These are phyloP conservation scores for Populus hybrid DNA, from an alignment of 441 rosid genomes.

Conservation along the genomic window DNA sequence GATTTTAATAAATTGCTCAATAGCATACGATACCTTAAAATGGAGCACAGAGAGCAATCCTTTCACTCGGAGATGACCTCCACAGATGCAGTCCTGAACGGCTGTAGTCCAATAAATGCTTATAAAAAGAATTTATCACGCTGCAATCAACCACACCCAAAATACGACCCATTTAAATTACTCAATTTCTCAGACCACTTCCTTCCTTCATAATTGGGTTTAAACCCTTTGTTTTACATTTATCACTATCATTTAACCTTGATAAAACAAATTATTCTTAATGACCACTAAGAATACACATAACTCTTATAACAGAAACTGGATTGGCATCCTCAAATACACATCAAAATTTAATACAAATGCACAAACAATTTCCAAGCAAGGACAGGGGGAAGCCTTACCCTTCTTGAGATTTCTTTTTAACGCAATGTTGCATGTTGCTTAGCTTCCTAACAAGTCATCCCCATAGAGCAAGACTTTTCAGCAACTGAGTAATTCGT, in stretches of 20 bases:
- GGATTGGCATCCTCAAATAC: background rate
- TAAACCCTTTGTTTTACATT: background rate
- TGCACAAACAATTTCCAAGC: background rate
- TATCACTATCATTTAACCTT: background rate
- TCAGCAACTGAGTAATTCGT: background rate
- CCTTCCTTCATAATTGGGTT: background rate
- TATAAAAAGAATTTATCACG: too few species aligned
- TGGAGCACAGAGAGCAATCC: too few species aligned
- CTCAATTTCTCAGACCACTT: too few species aligned
- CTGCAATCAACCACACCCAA: too few species aligned
- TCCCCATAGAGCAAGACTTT: background rate
- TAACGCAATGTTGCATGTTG: background rate
- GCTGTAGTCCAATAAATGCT: too few species aligned
- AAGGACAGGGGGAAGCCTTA: background rate
- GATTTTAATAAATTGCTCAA: too few species aligned
- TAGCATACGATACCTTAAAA: too few species aligned
- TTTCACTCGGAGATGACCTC: too few species aligned
- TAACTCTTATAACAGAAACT: background rate
- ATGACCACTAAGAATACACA: background rate
- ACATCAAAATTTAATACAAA: background rate
- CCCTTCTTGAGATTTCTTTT: background rate
- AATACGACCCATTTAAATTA: too few species aligned
- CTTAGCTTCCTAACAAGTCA: background rate
- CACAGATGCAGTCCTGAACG: too few species aligned
- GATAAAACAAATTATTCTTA: background rate